phyloP scores from a whole-genome alignment of 106 monocot genomes.

The Phalaenopsis aphrodite region DNA sequence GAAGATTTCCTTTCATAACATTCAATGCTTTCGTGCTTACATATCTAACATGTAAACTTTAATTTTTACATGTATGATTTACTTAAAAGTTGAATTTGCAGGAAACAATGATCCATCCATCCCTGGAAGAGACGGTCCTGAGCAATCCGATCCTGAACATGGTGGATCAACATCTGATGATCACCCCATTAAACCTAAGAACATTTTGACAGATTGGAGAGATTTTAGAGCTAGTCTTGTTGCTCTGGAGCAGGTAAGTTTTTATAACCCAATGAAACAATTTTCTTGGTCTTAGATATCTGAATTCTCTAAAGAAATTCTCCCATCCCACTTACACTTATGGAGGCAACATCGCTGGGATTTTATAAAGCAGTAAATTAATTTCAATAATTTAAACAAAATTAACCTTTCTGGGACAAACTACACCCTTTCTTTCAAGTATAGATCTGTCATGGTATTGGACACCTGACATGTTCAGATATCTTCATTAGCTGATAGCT shows the following conservation, averaged over 20 bases:
- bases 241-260: constrained; percentile 46
- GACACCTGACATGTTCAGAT: background rate
- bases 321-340: too few species aligned
- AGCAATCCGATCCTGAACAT: constrained; percentile 20
- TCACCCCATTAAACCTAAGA: constrained; percentile 17
- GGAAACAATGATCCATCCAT: constrained; percentile 51
- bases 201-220: constrained; percentile 60
- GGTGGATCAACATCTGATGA: constrained; percentile 38
- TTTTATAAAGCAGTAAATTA: too few species aligned
- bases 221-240: constrained; percentile 90
- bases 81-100: constrained; percentile 13
- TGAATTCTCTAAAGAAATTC: too few species aligned
- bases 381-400: too few species aligned
- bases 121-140: constrained; percentile 34
- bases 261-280: background rate
- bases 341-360: too few species aligned
- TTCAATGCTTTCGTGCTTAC: too few species aligned
- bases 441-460: background rate
- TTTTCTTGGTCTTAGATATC: too few species aligned
- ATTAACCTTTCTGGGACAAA: background rate
- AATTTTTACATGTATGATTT: too few species aligned
- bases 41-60: too few species aligned
- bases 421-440: background rate
- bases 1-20: too few species aligned
- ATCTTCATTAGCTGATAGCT: background rate